These are phyloP conservation scores for Graphium sp. DNA, from an alignment of 2,329 filamentous ascomycete species.

Conservation along the genomic window DNA sequence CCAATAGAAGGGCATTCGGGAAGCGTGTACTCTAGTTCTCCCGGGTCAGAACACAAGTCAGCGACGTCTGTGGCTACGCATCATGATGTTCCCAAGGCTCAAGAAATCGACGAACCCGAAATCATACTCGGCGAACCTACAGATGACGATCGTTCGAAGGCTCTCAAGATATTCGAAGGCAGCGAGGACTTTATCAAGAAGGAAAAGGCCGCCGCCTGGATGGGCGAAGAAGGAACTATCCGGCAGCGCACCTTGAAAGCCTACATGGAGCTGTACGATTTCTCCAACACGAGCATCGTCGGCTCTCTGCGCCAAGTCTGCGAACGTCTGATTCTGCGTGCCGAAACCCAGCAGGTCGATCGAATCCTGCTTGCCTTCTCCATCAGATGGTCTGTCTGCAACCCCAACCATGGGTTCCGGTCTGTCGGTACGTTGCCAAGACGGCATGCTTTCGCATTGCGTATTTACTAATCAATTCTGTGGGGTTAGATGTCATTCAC, in stretches of 20 bases:
- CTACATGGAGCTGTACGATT: constrained; percentile 90
- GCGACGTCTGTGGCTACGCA: constrained; percentile 15
- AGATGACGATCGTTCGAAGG: constrained; percentile 59
- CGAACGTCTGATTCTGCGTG: constrained; percentile 63
- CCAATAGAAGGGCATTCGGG: constrained; percentile 21
- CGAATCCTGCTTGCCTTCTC: constrained; percentile 84
- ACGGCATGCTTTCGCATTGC: not conserved
- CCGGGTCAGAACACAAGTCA: constrained; percentile 21
- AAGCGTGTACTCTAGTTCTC: constrained; percentile 17
- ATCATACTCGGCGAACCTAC: constrained; percentile 41
- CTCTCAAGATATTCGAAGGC: constrained; percentile 69
- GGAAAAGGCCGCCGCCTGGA: constrained; percentile 69
- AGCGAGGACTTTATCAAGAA: constrained; percentile 67
- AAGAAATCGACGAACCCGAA: constrained; percentile 42
- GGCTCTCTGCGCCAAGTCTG: constrained; percentile 67
- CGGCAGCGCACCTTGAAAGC: constrained; percentile 46
- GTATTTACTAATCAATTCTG: constrained; percentile 1
- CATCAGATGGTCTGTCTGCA: constrained; percentile 83
- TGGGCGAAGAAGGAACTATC: constrained; percentile 57
- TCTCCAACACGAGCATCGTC: constrained; percentile 65
- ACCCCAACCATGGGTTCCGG: constrained; percentile 86
- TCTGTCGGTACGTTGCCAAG: constrained; percentile 44
- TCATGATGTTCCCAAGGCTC: constrained; percentile 18
- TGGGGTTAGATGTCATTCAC: constrained; percentile 67
- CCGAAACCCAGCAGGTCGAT: constrained; percentile 93